A percentile compares a stretch with the other conserved stretches of the same genome.
Evolutionary conservation across 1,284 basidiomycete genomes (phyloP).

Genomic region (Pisolithus thermaeus): DNA sequence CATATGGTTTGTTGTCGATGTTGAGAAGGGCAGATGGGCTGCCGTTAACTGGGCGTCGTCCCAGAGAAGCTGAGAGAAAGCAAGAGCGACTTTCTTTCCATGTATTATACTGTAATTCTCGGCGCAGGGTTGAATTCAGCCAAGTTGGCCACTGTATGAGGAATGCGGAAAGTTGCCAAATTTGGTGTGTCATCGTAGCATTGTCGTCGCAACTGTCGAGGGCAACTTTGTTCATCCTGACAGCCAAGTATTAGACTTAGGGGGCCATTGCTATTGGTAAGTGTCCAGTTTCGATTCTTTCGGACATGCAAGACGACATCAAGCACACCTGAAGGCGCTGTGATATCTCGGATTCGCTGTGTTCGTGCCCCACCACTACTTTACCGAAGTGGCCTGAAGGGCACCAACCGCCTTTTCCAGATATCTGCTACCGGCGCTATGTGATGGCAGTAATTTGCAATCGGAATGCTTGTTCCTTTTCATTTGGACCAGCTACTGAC

Average conservation of each 20-base stretch:
- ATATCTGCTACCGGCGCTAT: background rate
- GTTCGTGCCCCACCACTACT: background rate
- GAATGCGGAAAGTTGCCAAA: background rate
- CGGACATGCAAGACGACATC: background rate
- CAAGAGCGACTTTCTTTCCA: too few species aligned
- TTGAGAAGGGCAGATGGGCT: conserved; percentile 61
- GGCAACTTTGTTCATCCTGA: too few species aligned
- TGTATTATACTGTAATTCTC: too few species aligned
- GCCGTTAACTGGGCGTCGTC: conserved; percentile 57
- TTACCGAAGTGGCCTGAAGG: background rate
- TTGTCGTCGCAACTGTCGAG: too few species aligned
- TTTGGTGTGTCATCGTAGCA: background rate
- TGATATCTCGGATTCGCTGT: background rate
- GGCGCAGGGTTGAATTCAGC: too few species aligned
- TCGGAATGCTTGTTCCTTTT: background rate
- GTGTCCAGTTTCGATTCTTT: background rate
- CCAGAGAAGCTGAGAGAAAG: conserved; percentile 13
- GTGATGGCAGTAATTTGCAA: conserved; percentile 6
- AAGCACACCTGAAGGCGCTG: conserved; percentile 1
- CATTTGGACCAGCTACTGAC: background rate
- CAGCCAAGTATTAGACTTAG: background rate
- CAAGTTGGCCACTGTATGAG: too few species aligned
- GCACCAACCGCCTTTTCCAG: background rate
- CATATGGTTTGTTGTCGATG: conserved; percentile 72
- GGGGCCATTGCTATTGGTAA: background rate